Evolutionary conservation across 352 stramenopile genomes (phyloP).

Genomic region (Phytophthora tubulina): DNA sequence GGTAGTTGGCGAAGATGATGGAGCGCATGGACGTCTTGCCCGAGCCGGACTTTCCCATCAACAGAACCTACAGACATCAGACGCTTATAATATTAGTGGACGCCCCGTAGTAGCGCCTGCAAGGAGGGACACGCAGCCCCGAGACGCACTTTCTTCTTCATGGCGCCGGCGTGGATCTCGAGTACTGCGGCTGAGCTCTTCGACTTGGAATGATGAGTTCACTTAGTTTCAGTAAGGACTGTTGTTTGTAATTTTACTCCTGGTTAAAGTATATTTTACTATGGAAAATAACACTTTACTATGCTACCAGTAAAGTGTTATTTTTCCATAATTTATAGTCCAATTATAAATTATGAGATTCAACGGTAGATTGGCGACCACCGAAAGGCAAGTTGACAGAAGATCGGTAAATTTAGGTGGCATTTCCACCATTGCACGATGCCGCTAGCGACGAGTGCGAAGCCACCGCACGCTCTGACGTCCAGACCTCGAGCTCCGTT

Average conservation of each 20-base stretch:
- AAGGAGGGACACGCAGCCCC: background rate
- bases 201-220: constrained; percentile 2
- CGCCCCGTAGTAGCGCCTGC: background rate
- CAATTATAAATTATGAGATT: too few relatives aligned
- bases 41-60: constrained; percentile 96
- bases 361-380: background rate
- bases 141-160: constrained; percentile 71
- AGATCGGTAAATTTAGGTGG: constrained; percentile 2
- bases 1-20: constrained; percentile 99
- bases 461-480: constrained; percentile 14
- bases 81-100: background rate
- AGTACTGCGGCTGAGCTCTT: background rate
- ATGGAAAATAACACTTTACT: too few relatives aligned
- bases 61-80: constrained; percentile 80
- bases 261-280: too few relatives aligned
- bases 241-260: too few relatives aligned
- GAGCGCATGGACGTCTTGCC: constrained; percentile 99
- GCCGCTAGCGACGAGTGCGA: constrained; percentile 18
- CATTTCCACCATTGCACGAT: constrained; percentile 10
- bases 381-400: constrained; percentile 9
- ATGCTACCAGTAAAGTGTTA: too few relatives aligned
- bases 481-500: constrained; percentile 27
- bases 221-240: too few relatives aligned
- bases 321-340: too few relatives aligned
- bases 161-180: constrained; percentile 17